These are phyloP conservation scores for Russula abietina DNA, from an alignment of 768 basidiomycete genomes.

Conservation along the genomic window DNA sequence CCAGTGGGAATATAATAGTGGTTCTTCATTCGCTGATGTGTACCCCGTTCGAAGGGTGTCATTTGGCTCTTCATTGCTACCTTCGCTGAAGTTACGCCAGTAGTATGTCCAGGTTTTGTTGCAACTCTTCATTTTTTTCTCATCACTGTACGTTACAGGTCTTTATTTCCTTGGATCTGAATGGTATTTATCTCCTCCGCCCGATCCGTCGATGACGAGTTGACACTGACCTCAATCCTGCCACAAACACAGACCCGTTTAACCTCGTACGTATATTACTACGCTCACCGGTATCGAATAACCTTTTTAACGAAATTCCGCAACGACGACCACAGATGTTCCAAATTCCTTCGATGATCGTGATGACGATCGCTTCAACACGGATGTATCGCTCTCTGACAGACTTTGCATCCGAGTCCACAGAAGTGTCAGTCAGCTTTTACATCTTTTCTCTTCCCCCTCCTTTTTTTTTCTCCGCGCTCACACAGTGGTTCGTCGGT, in stretches of 20 bases:
- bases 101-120: not conserved
- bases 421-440: not conserved
- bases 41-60: not conserved
- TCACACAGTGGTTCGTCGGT: not conserved
- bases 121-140: not conserved
- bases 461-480: not conserved
- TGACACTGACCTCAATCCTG: not conserved
- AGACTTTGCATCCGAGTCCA: not conserved
- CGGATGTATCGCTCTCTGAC: not conserved
- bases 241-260: not conserved
- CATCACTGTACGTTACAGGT: not conserved
- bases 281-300: not conserved
- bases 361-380: not conserved
- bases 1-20: not conserved
- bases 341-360: not conserved
- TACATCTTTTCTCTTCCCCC: not conserved
- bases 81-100: not conserved
- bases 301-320: not conserved
- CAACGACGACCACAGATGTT: not conserved
- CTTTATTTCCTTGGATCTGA: not conserved
- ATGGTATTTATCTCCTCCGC: not conserved
- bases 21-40: not conserved
- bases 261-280: not conserved
- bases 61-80: not conserved
- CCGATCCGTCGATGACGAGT: not conserved